phyloP scores from a whole-genome alignment of 1,284 basidiomycete genomes.

The Porogramme epimiltina region DNA sequence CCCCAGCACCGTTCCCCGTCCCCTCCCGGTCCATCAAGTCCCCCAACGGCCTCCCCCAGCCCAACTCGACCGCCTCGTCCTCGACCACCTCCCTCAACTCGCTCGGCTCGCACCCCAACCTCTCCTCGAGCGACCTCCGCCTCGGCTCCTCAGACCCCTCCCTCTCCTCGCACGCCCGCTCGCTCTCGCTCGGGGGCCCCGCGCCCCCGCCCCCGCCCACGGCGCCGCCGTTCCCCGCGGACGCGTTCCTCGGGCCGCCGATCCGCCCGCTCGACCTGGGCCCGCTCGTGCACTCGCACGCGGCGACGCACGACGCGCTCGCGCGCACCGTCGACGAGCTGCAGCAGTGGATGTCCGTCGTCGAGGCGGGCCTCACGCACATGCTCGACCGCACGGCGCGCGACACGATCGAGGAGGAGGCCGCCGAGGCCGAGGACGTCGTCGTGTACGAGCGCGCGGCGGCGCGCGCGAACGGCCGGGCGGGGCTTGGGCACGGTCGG shows the following conservation, averaged over 20 bases:
- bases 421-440: conserved; percentile 37
- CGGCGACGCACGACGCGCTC: conserved; percentile 72
- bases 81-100: conserved; percentile 33
- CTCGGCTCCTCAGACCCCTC: conserved; percentile 24
- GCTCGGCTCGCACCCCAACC: conserved; percentile 28
- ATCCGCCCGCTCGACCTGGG: conserved; percentile 72
- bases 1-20: conserved; percentile 59
- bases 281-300: conserved; percentile 57
- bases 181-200: conserved; percentile 26
- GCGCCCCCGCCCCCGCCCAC: conserved; percentile 26
- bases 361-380: conserved; percentile 71
- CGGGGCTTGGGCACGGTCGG: too few species aligned
- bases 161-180: conserved; percentile 25
- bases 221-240: conserved; percentile 13
- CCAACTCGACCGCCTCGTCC: conserved; percentile 30
- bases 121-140: conserved; percentile 25
- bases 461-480: too few species aligned
- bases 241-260: conserved; percentile 38
- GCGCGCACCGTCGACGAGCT: conserved; percentile 81
- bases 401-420: conserved; percentile 54
- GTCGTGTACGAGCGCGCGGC: conserved; percentile 15
- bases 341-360: conserved; percentile 76
- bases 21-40: conserved; percentile 37
- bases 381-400: conserved; percentile 55
- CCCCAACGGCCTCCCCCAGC: conserved; percentile 37